Evolutionary conservation across 306 rosid genomes (phyloP).

Genomic region (Vigna trinervia): DNA sequence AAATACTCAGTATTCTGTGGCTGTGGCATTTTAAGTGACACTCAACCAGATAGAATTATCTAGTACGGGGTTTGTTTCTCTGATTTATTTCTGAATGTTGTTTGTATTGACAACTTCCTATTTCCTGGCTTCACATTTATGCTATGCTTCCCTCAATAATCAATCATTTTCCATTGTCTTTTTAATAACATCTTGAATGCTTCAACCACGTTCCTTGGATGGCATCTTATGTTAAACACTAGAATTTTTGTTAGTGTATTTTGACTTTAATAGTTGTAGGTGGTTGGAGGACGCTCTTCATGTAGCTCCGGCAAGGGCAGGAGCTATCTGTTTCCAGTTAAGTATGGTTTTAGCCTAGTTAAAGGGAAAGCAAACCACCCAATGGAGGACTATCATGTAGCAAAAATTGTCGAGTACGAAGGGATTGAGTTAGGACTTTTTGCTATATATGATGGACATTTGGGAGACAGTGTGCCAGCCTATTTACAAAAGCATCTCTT

Average conservation of each 20-base stretch:
- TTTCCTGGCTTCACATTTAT: slow-evolving; percentile 13
- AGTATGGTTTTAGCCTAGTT: slow-evolving; percentile 85
- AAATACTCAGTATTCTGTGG: not conserved
- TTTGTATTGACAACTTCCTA: not conserved
- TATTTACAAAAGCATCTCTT: slow-evolving; percentile 82
- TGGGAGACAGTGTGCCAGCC: slow-evolving; percentile 84
- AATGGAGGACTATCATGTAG: slow-evolving; percentile 90
- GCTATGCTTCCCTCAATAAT: slow-evolving; percentile 7
- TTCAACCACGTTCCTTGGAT: slow-evolving; percentile 13
- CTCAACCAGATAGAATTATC: slow-evolving; percentile 1
- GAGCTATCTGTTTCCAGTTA: slow-evolving; percentile 65
- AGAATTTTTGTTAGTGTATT: slow-evolving; percentile 12
- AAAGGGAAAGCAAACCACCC: slow-evolving; percentile 93
- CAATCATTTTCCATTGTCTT: not conserved
- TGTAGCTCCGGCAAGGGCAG: slow-evolving; percentile 82
- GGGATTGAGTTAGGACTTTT: slow-evolving; percentile 84
- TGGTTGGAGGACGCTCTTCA: slow-evolving; percentile 74
- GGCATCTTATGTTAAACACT: not conserved
- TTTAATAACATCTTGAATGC: not conserved
- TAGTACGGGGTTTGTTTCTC: not conserved
- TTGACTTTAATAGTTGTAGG: slow-evolving; percentile 53
- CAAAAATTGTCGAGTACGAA: slow-evolving; percentile 58
- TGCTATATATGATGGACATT: slow-evolving; percentile 88
- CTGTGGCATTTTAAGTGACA: slow-evolving; percentile 14
- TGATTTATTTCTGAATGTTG: not conserved